Evolutionary conservation across 2,329 filamentous ascomycete genomes (phyloP), one percentile per base, ranked within the genome.

Genomic region (Cercospora sp.): DNA sequence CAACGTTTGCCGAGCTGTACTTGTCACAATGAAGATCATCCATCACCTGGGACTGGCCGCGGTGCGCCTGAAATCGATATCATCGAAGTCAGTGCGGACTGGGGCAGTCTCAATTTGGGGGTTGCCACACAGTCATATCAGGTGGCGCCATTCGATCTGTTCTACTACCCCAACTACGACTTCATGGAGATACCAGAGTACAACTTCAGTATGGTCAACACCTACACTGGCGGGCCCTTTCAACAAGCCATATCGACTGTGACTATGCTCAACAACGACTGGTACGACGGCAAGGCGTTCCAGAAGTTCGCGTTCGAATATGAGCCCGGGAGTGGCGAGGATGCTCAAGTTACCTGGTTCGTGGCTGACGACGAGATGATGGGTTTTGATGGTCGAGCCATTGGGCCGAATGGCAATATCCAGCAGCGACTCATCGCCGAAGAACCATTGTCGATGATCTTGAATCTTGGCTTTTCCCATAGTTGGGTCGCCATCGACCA

Each of bases 301-400:
- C 85, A 87, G 72, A 85, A 82, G 60, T 87, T 85, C 74, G 82
- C 83, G 1, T 87, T 85, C 65, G 85, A 88, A 69, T 87, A 87
- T 68, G 78, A 76, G 0, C 84, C 85, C 1, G 85, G 85, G 3
- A 78, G 79, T 18, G 78, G 77, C 36, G 75, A 82, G 68, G 79
- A 83, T 13, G 78, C 80, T 0, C 79, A 81, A 66, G 83, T 87
- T 63, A 79, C 80, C 7, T 87, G 85, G 85, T 84, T 82, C 68
- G 81, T 87, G 3, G 85, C 83, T 13, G 82, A 84, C 23, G 76
- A 84, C 30, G 81, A 82, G 63, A 83, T 82, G 59, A 86, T 85
- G 77, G 80, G 81, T 68, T 80, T 87, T 75, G 83, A 85, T 68
- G 84, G 82, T 13, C 79, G 83, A 36, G 81, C 85, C 3, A 81